phyloP scores from a whole-genome alignment of 1,139 yeast species.

The Blastobotrys malaysiensis region DNA sequence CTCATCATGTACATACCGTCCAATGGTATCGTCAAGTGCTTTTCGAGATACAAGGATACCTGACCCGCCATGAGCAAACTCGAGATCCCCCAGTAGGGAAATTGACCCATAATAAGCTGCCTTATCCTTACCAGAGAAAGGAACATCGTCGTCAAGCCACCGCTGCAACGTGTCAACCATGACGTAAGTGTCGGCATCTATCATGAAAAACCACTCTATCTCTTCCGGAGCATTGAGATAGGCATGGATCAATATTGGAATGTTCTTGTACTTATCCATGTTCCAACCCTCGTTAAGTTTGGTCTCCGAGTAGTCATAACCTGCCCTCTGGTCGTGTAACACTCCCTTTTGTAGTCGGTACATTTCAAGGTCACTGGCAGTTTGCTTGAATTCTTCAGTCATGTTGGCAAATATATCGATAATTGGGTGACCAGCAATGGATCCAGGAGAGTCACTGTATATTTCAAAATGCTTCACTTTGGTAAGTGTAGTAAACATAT shows the following conservation, averaged over 20 bases:
- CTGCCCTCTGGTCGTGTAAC: no score
- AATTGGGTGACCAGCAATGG: conserved; percentile 33
- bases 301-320: conserved; percentile 8
- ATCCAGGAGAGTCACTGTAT: conserved; percentile 32
- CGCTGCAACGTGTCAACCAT: conserved; percentile 24
- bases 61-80: conserved; percentile 36
- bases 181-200: conserved; percentile 34
- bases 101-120: conserved; percentile 25
- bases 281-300: conserved; percentile 26
- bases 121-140: conserved; percentile 8
- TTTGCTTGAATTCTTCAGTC: conserved; percentile 22
- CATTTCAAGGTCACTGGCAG: conserved; percentile 18
- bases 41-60: conserved; percentile 33
- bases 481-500: conserved; percentile 33
- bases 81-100: conserved; percentile 10
- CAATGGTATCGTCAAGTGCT: conserved; percentile 27
- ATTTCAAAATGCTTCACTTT: conserved; percentile 33
- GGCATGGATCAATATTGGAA: conserved; percentile 35
- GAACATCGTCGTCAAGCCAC: conserved; percentile 24
- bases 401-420: conserved; percentile 31
- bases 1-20: conserved; percentile 18
- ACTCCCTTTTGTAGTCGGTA: conserved; percentile 28
- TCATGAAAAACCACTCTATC: conserved; percentile 32
- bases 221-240: conserved; percentile 23
- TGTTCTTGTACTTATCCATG: conserved; percentile 32